These are phyloP conservation scores for Quercus tomentella DNA, from an alignment of 331 rosid genomes.

Conservation along the genomic window DNA sequence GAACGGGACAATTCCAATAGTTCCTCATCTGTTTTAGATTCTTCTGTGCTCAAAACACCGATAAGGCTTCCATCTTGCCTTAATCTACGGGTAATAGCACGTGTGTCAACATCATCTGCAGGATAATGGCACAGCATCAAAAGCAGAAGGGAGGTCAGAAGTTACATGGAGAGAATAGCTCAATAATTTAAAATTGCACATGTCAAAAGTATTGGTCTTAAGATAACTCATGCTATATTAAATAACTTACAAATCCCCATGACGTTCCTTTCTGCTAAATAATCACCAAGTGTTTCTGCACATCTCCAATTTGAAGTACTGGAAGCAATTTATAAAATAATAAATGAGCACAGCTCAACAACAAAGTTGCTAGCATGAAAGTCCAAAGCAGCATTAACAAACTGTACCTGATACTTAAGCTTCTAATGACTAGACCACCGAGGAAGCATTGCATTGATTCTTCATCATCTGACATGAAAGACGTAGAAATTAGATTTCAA, in stretches of 20 bases:
- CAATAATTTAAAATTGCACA: background rate
- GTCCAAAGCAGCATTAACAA: background rate
- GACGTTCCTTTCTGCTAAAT: constrained; percentile 66
- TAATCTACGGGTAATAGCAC: constrained; percentile 81
- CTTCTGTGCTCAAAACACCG: constrained; percentile 86
- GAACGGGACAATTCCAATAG: constrained; percentile 68
- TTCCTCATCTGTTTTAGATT: constrained; percentile 66
- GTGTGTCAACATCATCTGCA: constrained; percentile 88
- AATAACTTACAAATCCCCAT: constrained; percentile 84
- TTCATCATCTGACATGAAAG: constrained; percentile 61
- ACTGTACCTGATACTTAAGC: constrained; percentile 63
- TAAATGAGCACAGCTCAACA: background rate
- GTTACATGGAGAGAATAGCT: background rate
- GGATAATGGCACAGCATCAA: constrained; percentile 20
- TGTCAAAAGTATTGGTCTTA: background rate
- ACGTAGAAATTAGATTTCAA: constrained; percentile 9
- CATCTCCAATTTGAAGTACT: constrained; percentile 93
- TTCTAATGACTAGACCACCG: constrained; percentile 76
- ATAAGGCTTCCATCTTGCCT: constrained; percentile 88
- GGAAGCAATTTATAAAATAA: constrained; percentile 12
- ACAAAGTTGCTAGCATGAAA: background rate
- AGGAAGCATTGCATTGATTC: constrained; percentile 80
- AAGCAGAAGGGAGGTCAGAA: background rate
- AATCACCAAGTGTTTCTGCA: constrained; percentile 59
- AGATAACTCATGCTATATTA: background rate